phyloP scores from a whole-genome alignment of 257 asterid genomes.

The Primulina eburnea region DNA sequence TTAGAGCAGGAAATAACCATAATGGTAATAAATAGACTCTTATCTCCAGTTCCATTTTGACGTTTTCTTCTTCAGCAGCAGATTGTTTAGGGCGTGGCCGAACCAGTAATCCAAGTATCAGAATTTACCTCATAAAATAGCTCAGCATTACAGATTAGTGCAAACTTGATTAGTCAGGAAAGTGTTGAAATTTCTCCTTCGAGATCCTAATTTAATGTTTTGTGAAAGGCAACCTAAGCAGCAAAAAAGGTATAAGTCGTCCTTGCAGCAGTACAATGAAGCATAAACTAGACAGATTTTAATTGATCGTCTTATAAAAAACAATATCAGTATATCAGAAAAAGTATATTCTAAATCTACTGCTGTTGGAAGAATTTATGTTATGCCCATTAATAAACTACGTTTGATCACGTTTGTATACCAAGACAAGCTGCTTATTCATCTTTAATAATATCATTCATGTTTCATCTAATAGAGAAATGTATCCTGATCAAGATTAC shows the following conservation, averaged over 20 bases:
- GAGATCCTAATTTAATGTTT: constrained; percentile 43
- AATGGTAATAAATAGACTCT: too few species aligned
- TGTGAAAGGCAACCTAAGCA: constrained; percentile 87
- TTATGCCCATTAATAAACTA: neutral
- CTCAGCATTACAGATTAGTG: constrained; percentile 10
- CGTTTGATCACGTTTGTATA: neutral
- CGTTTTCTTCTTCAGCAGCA: neutral
- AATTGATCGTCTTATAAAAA: neutral
- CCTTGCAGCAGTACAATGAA: constrained; percentile 4
- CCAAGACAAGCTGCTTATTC: neutral
- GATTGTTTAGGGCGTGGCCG: neutral
- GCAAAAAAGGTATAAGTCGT: constrained; percentile 1
- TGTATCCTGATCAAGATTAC: neutral
- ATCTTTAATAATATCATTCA: neutral
- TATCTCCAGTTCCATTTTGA: neutral
- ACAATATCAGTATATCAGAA: neutral
- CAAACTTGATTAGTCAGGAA: constrained; percentile 18
- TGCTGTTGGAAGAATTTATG: neutral
- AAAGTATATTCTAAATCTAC: neutral
- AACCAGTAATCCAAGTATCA: constrained; percentile 15
- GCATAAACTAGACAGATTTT: neutral
- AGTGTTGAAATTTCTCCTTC: constrained; percentile 7
- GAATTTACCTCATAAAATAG: constrained; percentile 24
- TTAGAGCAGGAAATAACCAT: neutral
- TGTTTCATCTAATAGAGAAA: neutral